Evolutionary conservation across 202 grass and related monocot genomes (phyloP), one percentile per base, ranked within the genome.

Genomic region (Hordeum pubiflorum): DNA sequence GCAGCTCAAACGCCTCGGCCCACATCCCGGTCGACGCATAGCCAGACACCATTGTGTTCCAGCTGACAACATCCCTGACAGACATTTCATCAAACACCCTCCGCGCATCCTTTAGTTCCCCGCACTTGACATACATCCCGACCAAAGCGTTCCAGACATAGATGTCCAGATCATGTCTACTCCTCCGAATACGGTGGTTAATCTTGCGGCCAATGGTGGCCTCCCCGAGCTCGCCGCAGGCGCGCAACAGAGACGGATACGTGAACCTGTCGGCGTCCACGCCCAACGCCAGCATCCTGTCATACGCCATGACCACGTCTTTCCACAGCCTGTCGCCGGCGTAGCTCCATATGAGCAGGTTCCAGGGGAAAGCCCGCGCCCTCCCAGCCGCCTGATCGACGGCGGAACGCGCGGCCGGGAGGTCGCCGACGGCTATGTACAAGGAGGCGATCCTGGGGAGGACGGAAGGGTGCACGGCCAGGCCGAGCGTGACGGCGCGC

Each of bases 81-180:
- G 72, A 18, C 91, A 91, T 93, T 83, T 27, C 88, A 21, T 93
- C 83, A 4, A 93, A 93, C 80, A 93, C 46, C 67, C 66, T 86
- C 52, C 73, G 71, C 0, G 88, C 88, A 9, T 65, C 72, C 9
- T 62, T 68, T 24, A 86, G 8, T 44, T 83, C 81, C 50, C 80
- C 80, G n/a, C 80, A 89, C 77, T 84, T 93, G 15, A 48, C 88
- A 21, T 86, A 81, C 88, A 93, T 82, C 63, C 83, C 86, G 3
- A 89, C 24, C 73, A 93, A 63, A 59, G 86, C 76, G 37, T 93
- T 93, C 88, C 88, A 86, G 3, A 86, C 88, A 22, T 78, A 76
- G 76, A 91, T 83, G 84, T 93, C 86, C 72, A 87, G 73, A 23
- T 85, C 83, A 46, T 79, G 75, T 11, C 64, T 50, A 6, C n/a